These are phyloP conservation scores for Trichophyton mentagrophytes DNA, from an alignment of 2,329 filamentous ascomycete genomes.

Conservation along the genomic window DNA sequence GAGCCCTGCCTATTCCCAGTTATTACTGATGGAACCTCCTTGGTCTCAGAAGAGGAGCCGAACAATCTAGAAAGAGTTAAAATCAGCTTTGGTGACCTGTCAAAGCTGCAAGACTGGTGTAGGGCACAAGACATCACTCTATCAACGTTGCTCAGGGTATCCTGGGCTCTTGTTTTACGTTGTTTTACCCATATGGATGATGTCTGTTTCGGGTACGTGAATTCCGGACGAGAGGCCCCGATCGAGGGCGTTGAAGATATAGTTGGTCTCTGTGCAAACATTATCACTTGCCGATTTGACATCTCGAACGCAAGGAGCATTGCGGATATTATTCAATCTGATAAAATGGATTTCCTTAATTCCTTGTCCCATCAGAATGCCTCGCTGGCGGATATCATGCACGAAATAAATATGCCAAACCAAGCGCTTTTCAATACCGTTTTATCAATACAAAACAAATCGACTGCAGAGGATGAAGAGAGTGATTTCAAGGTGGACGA, in stretches of 20 bases:
- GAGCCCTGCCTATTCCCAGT: conserved; percentile 32
- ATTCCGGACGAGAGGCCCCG: conserved; percentile 42
- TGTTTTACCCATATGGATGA: conserved; percentile 36
- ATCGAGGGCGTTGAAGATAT: conserved; percentile 38
- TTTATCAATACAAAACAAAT: not conserved
- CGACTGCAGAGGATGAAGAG: not conserved
- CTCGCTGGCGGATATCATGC: conserved; percentile 32
- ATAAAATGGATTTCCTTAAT: conserved; percentile 45
- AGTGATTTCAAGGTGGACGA: not conserved
- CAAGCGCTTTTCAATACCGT: not conserved
- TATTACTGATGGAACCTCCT: conserved; percentile 13
- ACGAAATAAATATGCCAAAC: not conserved
- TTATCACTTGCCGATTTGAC: conserved; percentile 28
- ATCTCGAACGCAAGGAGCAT: conserved; percentile 27
- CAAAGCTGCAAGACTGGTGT: conserved; percentile 19
- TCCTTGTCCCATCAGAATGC: conserved; percentile 53
- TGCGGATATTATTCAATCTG: conserved; percentile 41
- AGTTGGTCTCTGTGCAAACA: conserved; percentile 32
- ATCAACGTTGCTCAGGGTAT: conserved; percentile 40
- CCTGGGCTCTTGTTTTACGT: conserved; percentile 41
- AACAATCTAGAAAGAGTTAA: conserved; percentile 12
- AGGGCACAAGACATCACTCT: conserved; percentile 26
- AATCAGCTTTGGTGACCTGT: conserved; percentile 4
- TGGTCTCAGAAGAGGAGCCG: conserved; percentile 16
- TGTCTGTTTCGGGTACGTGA: conserved; percentile 43